These are phyloP conservation scores for Coemansia umbellata DNA, from an alignment of 192 early-diverging fungal genomes.

Conservation along the genomic window DNA sequence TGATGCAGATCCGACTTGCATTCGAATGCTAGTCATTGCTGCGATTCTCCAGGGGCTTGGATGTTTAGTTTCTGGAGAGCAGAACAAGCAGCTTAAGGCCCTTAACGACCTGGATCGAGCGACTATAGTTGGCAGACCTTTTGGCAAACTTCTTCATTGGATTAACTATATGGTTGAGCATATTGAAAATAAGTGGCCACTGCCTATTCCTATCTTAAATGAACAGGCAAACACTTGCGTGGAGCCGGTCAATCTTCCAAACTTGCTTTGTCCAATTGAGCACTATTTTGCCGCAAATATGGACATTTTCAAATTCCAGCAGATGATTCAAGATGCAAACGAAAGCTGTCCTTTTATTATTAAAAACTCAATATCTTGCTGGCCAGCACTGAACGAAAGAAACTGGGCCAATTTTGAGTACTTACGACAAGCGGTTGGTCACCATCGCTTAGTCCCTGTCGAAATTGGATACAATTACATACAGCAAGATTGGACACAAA, in stretches of 20 bases:
- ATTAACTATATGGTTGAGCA: conserved; percentile 6
- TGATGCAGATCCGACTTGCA: conserved; percentile 6
- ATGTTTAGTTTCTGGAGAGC: background rate
- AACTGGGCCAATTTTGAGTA: conserved; percentile 64
- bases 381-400: conserved; percentile 34
- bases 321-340: conserved; percentile 2
- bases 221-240: background rate
- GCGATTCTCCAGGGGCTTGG: conserved; percentile 21
- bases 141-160: conserved; percentile 8
- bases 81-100: background rate
- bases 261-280: conserved; percentile 1
- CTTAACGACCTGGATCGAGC: conserved; percentile 26
- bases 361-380: conserved; percentile 17
- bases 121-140: conserved; percentile 5
- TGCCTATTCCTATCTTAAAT: background rate
- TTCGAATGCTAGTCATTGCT: conserved; percentile 4
- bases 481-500: conserved; percentile 70
- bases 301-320: conserved; percentile 12
- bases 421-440: conserved; percentile 55
- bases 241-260: background rate
- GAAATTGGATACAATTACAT: conserved; percentile 81
- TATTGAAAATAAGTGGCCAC: conserved; percentile 5
- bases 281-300: conserved; percentile 1
- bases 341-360: conserved; percentile 22
- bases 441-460: conserved; percentile 72